phyloP scores from a whole-genome alignment of 495 filamentous ascomycete genomes.

The Talaromyces ruber region DNA sequence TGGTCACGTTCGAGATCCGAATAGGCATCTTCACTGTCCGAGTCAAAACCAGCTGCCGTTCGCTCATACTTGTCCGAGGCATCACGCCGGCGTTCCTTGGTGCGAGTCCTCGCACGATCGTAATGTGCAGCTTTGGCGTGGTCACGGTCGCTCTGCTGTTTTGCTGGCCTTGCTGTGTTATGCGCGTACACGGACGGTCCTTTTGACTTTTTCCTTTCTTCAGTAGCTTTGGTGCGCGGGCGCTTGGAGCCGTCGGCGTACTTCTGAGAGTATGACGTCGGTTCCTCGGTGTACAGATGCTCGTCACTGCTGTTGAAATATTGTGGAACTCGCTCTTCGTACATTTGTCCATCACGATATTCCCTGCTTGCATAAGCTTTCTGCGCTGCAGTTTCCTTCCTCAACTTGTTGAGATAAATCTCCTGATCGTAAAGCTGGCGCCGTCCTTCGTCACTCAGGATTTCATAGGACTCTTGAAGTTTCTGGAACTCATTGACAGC shows the following conservation, averaged over 20 bases:
- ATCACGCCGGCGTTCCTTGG: slow-evolving; percentile 43
- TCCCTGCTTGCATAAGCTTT: slow-evolving; percentile 27
- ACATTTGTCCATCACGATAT: slow-evolving; percentile 34
- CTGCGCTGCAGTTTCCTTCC: slow-evolving; percentile 41
- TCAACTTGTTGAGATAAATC: slow-evolving; percentile 52
- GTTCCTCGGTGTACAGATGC: slow-evolving; percentile 24
- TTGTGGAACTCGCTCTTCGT: slow-evolving; percentile 36
- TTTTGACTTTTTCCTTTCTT: slow-evolving; percentile 32
- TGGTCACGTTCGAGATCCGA: neutral
- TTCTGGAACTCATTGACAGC: slow-evolving; percentile 85
- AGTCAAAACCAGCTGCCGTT: slow-evolving; percentile 20
- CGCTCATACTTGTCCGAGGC: slow-evolving; percentile 34
- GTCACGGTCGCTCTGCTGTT: slow-evolving; percentile 18
- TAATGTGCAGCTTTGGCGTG: slow-evolving; percentile 21
- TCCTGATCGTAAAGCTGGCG: slow-evolving; percentile 71
- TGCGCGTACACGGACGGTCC: slow-evolving; percentile 12
- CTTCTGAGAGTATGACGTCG: slow-evolving; percentile 31
- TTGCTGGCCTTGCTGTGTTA: slow-evolving; percentile 18
- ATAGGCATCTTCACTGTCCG: slow-evolving; percentile 21
- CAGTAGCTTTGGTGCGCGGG: slow-evolving; percentile 19
- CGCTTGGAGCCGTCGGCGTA: slow-evolving; percentile 31
- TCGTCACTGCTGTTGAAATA: slow-evolving; percentile 12
- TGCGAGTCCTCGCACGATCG: slow-evolving; percentile 35
- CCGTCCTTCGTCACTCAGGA: slow-evolving; percentile 70
- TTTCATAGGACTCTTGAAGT: slow-evolving; percentile 88